A percentile compares a stretch with the other conserved stretches of the same genome.
phyloP scores from a whole-genome alignment of 495 filamentous ascomycete genomes.

The Opeltia flavorubescens region DNA sequence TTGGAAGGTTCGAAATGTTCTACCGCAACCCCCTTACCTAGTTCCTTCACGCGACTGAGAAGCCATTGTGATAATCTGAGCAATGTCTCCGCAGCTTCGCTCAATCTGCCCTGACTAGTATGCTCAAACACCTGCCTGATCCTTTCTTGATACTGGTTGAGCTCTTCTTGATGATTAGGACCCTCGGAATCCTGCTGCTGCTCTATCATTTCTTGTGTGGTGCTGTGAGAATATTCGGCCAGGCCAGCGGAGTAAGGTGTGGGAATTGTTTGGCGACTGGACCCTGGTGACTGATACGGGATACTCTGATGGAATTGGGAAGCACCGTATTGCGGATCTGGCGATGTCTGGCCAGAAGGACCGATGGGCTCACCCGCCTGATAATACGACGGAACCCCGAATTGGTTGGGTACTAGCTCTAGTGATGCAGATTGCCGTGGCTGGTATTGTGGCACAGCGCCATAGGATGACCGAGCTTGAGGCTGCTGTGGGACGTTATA shows the following conservation, averaged over 20 bases:
- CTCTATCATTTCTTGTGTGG: slow-evolving; percentile 10
- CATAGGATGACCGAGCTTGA: slow-evolving; percentile 56
- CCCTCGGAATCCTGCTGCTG: slow-evolving; percentile 16
- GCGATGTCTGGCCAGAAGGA: slow-evolving; percentile 40
- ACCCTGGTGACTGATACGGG: slow-evolving; percentile 40
- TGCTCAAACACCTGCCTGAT: slow-evolving; percentile 64
- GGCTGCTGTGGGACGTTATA: slow-evolving; percentile 65
- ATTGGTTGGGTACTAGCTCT: slow-evolving; percentile 61
- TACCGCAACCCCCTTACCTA: slow-evolving; percentile 49
- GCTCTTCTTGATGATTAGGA: slow-evolving; percentile 45
- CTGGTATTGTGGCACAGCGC: slow-evolving; percentile 63
- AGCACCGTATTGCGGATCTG: slow-evolving; percentile 36
- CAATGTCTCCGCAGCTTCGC: slow-evolving; percentile 57
- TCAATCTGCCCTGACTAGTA: slow-evolving; percentile 56
- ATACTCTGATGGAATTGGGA: slow-evolving; percentile 35
- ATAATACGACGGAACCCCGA: slow-evolving; percentile 63
- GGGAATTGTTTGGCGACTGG: slow-evolving; percentile 35
- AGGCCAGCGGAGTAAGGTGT: slow-evolving; percentile 41
- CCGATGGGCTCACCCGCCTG: slow-evolving; percentile 50
- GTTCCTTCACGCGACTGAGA: slow-evolving; percentile 59
- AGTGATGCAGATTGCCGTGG: slow-evolving; percentile 68
- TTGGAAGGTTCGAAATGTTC: slow-evolving; percentile 6
- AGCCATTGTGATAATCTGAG: slow-evolving; percentile 77
- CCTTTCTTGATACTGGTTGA: slow-evolving; percentile 56
- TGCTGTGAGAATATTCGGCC: slow-evolving; percentile 34